Conservation (phyloP, 768 basidiomycete genomes). For the Russula earlei region DNA sequence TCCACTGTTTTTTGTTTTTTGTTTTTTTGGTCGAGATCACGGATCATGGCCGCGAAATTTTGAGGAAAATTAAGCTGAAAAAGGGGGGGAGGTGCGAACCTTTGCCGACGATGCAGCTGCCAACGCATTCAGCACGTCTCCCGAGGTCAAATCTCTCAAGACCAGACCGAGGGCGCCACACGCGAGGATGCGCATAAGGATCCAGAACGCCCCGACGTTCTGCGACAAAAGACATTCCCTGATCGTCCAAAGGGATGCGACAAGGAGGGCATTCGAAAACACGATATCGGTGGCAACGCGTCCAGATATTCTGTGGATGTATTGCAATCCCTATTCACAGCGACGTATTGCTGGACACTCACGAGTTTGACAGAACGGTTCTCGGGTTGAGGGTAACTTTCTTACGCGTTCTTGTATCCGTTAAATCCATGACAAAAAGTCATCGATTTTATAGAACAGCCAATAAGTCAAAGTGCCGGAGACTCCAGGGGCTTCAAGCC, state of each 20-base stretch:
- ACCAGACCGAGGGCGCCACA: conserved; percentile 60
- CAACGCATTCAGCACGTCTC: conserved; percentile 43
- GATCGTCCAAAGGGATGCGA: conserved; percentile 49
- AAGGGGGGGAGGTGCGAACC: conserved; percentile 31
- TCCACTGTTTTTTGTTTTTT: conserved; percentile 65
- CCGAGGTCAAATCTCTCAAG: conserved; percentile 48
- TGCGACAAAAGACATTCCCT: conserved; percentile 60
- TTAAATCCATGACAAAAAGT: conserved; percentile 22
- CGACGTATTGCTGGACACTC: not conserved
- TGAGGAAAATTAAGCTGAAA: not conserved
- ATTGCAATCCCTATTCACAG: not conserved
- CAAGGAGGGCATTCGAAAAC: conserved; percentile 54
- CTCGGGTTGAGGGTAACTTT: conserved; percentile 28
- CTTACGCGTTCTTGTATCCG: conserved; percentile 30
- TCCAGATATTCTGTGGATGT: conserved; percentile 9
- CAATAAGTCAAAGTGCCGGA: not conserved
- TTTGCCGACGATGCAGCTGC: conserved; percentile 35
- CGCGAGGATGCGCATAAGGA: conserved; percentile 62
- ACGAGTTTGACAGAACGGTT: conserved; percentile 21
- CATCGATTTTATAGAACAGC: conserved; percentile 1
- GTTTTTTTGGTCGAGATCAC: not conserved
- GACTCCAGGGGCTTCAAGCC: not conserved
- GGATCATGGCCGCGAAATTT: conserved; percentile 1
- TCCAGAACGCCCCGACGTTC: conserved; percentile 68
- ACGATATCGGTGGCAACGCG: conserved; percentile 33